Evolutionary conservation across 148 eudicot genomes (phyloP), one percentile per base, ranked within the genome.

Genomic region (Silene latifolia): DNA sequence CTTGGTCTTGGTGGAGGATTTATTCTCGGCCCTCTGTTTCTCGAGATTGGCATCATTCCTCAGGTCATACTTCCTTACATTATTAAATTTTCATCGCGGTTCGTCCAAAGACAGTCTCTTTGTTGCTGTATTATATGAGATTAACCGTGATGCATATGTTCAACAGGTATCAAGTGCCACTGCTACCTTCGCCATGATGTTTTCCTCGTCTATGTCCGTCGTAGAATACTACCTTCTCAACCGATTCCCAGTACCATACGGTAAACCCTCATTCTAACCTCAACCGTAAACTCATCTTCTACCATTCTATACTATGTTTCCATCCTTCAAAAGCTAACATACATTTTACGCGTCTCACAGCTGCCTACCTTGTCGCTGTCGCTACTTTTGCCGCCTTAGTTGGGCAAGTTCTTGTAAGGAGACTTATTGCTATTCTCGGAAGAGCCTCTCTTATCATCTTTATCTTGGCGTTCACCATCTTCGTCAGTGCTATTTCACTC

Each of bases 1-100:
- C 87, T 90, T 58, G 96, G 96, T 61, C 88, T 90, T 23, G 96
- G 96, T 7, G 96, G 96, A 39, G 96, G 92, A 58, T 80, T 87
- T 39, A 84, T 90, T 63, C 17, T 90, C 46, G 96, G 89, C 11
- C 90, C 96, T 23, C 69, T 90, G 47, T 87, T 88, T 74, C 76
- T 90, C 12, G 90, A 88, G 73, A 74, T 90, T 35, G 90, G 92
- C 74, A 81, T 88, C 66, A 89, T 88, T 69, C 96, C 96, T 70
- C 89, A 90, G 89, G 96, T 86, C 15, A 62, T 47, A 53, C 72
- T 21, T 11, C 25, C 46, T 42, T 24, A n/a, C n/a, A n/a, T n/a
- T n/a, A n/a, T n/a, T n/a, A n/a, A n/a, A n/a, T n/a, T n/a, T n/a
- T n/a, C n/a, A n/a, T n/a, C n/a, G n/a, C n/a, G n/a, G n/a, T n/a